Evolutionary conservation across 495 filamentous ascomycete genomes (phyloP).

Genomic region (Penicillium maclennaniae): DNA sequence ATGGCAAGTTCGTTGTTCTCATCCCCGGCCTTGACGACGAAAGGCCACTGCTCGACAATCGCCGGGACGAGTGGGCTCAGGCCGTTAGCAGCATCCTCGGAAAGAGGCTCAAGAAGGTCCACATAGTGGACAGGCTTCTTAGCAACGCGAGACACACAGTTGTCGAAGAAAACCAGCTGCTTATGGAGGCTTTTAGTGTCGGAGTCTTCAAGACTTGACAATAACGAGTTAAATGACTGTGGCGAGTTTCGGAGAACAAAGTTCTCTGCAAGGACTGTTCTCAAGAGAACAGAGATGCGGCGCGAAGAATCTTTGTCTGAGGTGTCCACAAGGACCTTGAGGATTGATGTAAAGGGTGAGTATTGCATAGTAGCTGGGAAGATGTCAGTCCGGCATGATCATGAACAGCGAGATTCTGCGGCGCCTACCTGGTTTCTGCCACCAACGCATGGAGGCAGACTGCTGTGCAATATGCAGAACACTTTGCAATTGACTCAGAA

Average conservation of each 20-base stretch:
- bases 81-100: slow-evolving; percentile 33
- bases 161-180: slow-evolving; percentile 66
- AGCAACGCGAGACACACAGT: slow-evolving; percentile 66
- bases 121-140: slow-evolving; percentile 74
- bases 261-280: slow-evolving; percentile 33
- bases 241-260: slow-evolving; percentile 32
- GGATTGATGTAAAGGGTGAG: slow-evolving; percentile 44
- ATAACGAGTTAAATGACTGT: slow-evolving; percentile 31
- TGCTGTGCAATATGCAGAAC: slow-evolving; percentile 70
- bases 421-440: slow-evolving; percentile 53
- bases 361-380: slow-evolving; percentile 39
- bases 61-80: slow-evolving; percentile 57
- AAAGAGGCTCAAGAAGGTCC: slow-evolving; percentile 39
- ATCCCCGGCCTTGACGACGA: slow-evolving; percentile 51
- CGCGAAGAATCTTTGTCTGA: slow-evolving; percentile 33
- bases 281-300: slow-evolving; percentile 32
- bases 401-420: background rate
- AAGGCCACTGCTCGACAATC: slow-evolving; percentile 75
- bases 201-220: slow-evolving; percentile 44
- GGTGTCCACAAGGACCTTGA: slow-evolving; percentile 38
- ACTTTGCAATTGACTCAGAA: slow-evolving; percentile 67
- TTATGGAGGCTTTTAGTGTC: slow-evolving; percentile 27
- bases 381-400: background rate
- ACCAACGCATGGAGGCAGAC: slow-evolving; percentile 82
- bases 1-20: slow-evolving; percentile 35